Evolutionary conservation across 2,329 filamentous ascomycete genomes (phyloP), one percentile per base, ranked within the genome.

Genomic region (Beauveria sp.): DNA sequence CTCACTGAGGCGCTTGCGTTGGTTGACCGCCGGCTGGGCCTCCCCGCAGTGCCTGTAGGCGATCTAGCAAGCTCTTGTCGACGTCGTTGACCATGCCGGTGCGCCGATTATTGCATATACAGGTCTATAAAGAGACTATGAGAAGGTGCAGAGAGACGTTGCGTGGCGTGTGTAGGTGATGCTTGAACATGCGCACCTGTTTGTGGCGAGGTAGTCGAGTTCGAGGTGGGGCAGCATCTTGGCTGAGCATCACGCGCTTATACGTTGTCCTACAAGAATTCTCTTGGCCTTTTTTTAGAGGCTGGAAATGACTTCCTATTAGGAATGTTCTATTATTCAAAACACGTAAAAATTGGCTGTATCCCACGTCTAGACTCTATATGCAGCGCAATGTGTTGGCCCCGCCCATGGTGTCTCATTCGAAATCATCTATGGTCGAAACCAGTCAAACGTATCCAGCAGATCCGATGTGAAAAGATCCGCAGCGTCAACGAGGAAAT

Each of bases 31-130:
- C 69, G 57, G 78, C 65, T 63, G 71, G 67, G 69, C 78, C 77
- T 66, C 72, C 73, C 53, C 73, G 70, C 43, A 85, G 72, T 10
- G 82, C 82, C 56, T 82, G 82, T 34, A 85, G 74, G 34, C 83
- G 78, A 61, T 81, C 78, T 24, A 84, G 71, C 26, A 85, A 72
- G 22, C 77, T 77, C 63, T 73, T 76, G 65, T 84, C 81, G 34
- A 74, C 59, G 40, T 72, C 69, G 62, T 72, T 67, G 7, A 71
- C 67, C 74, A 76, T 76, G 34, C 24, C 40, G 6, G 1, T 48
- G 20, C 8, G 10, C 24, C 10, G 3, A 9, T 14, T 43, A 5
- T 34, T 57, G 3, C 16, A 40, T 40, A 7, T 6, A 5, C 10
- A 30, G 20, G 9, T 43, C 6, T 48, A 28, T 3, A 10, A 26